Evolutionary conservation across 106 monocot genomes (phyloP).

Genomic region (Allium fistulosum): DNA sequence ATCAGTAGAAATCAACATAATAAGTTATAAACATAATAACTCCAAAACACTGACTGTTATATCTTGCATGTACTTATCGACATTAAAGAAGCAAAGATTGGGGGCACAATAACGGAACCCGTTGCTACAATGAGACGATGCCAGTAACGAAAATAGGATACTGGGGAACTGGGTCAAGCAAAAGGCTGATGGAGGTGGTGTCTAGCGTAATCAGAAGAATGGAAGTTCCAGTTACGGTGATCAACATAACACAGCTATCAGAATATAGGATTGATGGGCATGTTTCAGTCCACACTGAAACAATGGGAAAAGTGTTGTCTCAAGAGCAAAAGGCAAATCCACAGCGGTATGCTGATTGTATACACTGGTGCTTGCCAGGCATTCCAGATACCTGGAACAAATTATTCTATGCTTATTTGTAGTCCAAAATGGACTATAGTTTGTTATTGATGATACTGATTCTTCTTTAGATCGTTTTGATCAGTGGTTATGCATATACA

Average conservation of each 20-base stretch:
- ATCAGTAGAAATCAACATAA: too few relatives aligned
- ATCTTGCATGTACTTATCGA: too few relatives aligned
- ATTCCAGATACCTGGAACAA: slow-evolving; percentile 71
- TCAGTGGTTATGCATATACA: too few relatives aligned
- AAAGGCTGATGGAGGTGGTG: slow-evolving; percentile 53
- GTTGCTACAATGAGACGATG: slow-evolving; percentile 65
- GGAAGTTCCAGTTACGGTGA: slow-evolving; percentile 45
- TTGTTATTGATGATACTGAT: too few relatives aligned
- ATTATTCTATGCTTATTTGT: slow-evolving; percentile 51
- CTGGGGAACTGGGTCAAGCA: slow-evolving; percentile 56
- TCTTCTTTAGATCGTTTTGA: too few relatives aligned
- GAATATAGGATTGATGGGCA: slow-evolving; percentile 64
- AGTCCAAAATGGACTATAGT: background rate
- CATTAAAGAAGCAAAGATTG: slow-evolving; percentile 49
- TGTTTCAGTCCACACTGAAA: slow-evolving; percentile 44
- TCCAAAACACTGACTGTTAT: too few relatives aligned
- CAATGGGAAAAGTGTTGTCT: slow-evolving; percentile 23
- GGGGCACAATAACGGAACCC: slow-evolving; percentile 30
- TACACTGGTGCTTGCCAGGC: slow-evolving; percentile 79
- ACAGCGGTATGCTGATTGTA: slow-evolving; percentile 44
- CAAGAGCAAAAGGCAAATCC: slow-evolving; percentile 44
- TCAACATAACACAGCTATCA: slow-evolving; percentile 71
- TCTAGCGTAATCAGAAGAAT: slow-evolving; percentile 37
- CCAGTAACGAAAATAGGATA: slow-evolving; percentile 40
- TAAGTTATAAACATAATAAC: too few relatives aligned